Conservation (phyloP, 176 grass and related monocot species). For the Cymbopogon citratus region DNA sequence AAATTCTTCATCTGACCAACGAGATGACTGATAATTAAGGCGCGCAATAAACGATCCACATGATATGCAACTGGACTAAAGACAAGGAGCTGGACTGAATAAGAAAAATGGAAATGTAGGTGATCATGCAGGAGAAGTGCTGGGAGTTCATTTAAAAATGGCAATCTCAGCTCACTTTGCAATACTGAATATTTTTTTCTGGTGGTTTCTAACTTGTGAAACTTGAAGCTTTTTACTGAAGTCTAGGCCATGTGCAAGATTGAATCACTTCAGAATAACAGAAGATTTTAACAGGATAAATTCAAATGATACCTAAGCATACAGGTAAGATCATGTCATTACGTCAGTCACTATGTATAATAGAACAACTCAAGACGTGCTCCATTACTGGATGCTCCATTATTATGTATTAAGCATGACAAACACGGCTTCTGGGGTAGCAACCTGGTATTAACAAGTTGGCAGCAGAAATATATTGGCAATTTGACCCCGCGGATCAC, state of each 20-base stretch:
- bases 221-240: neutral
- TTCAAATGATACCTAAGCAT: neutral
- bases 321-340: slow-evolving; percentile 1
- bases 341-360: neutral
- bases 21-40: neutral
- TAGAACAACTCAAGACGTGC: slow-evolving; percentile 10
- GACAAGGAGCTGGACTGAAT: slow-evolving; percentile 11
- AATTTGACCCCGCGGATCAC: neutral
- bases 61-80: neutral
- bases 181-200: neutral
- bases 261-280: neutral
- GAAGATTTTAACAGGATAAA: neutral
- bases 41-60: slow-evolving; percentile 10
- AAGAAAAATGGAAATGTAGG: neutral
- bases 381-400: neutral
- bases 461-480: neutral
- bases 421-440: too few relatives aligned
- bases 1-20: neutral
- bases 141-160: neutral
- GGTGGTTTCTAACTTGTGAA: neutral
- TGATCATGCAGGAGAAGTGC: slow-evolving; percentile 40
- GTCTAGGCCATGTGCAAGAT: neutral
- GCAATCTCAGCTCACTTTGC: neutral
- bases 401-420: neutral
- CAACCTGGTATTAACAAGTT: too few relatives aligned